These are phyloP conservation scores for Podila epigama DNA, from an alignment of 192 early-diverging fungal species.

Conservation along the genomic window DNA sequence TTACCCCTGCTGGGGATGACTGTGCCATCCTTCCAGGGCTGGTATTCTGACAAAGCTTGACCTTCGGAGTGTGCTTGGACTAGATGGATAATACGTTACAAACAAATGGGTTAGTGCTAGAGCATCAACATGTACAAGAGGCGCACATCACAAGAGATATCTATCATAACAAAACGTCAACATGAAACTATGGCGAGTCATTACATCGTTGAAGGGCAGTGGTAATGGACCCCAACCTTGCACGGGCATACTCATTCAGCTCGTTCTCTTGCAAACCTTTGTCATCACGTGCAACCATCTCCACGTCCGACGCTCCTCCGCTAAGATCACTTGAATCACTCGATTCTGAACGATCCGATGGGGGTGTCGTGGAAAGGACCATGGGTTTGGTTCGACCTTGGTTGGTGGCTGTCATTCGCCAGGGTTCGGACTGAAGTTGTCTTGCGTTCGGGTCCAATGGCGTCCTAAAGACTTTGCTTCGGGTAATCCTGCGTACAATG, in stretches of 20 bases:
- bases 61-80: constrained; percentile 41
- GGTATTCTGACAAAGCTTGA: constrained; percentile 28
- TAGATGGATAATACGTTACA: not conserved
- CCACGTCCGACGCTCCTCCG: not conserved
- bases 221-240: not conserved
- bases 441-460: not conserved
- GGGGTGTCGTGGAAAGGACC: not conserved
- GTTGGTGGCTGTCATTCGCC: not conserved
- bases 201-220: not conserved
- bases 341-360: no score
- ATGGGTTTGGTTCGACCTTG: not conserved
- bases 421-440: not conserved
- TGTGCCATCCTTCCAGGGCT: constrained; percentile 39
- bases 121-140: no score
- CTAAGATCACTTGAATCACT: not conserved
- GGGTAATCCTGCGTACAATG: constrained; percentile 15
- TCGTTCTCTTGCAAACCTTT: no score
- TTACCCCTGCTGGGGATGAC: constrained; percentile 15
- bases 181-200: not conserved
- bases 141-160: not conserved
- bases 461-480: constrained; percentile 32
- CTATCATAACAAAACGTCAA: not conserved
- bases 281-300: not conserved
- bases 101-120: not conserved
- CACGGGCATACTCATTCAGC: constrained; percentile 13